Conservation (phyloP, 2,329 filamentous ascomycete species). For the Calonectria crousiana region DNA sequence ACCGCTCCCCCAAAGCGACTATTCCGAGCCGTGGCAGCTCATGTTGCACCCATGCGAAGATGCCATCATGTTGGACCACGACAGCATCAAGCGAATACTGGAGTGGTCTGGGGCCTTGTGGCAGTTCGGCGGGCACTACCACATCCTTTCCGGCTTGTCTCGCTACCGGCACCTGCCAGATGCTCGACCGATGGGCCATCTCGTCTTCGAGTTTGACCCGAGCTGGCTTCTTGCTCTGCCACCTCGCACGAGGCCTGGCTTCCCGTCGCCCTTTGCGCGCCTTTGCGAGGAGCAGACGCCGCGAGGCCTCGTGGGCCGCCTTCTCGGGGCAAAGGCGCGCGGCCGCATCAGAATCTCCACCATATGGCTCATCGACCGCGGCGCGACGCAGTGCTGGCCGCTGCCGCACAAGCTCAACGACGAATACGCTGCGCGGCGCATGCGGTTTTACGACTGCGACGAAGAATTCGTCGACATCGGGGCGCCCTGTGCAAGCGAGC, state of each 20-base stretch:
- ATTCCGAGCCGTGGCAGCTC: neutral
- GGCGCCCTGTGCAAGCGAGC: neutral
- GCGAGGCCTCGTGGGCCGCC: neutral
- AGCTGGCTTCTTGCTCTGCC: neutral
- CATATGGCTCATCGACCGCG: conserved; percentile 2
- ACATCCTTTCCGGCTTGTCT: neutral
- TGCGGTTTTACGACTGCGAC: neutral
- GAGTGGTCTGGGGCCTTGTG: neutral
- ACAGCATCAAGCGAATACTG: neutral
- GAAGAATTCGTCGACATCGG: neutral
- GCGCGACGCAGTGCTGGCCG: neutral
- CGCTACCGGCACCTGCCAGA: neutral
- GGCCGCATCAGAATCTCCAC: neutral
- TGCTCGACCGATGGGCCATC: neutral
- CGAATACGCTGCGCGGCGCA: neutral
- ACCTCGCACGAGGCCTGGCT: neutral
- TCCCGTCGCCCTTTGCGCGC: neutral
- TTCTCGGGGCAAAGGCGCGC: neutral
- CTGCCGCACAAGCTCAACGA: neutral
- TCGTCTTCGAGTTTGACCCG: conserved; percentile 1
- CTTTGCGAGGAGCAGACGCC: neutral
- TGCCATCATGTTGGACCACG: neutral
- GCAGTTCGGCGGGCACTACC: neutral
- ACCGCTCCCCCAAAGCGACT: neutral
- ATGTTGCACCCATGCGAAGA: neutral